Percentiles rank a stretch among this genome's conserved stretches.
These are phyloP conservation scores for Powellomyces hirtus DNA, from an alignment of 192 early-diverging fungal species.

Conservation along the genomic window DNA sequence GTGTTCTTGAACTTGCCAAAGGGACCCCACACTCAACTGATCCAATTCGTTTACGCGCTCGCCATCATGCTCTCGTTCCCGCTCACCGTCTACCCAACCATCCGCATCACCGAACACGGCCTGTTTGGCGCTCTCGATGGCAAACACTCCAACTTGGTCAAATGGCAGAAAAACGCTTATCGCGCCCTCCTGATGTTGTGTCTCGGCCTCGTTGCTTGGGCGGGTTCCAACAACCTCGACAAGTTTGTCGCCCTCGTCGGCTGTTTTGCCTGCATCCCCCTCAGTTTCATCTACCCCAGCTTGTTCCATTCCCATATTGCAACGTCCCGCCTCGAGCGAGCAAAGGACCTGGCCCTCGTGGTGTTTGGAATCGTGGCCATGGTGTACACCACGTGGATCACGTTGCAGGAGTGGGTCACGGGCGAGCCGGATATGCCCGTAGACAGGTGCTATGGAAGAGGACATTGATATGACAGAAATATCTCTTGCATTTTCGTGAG, in stretches of 20 bases:
- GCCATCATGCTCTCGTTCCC: conserved; percentile 94
- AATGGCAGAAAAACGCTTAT: conserved; percentile 85
- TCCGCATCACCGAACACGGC: conserved; percentile 87
- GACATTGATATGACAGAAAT: too few species aligned
- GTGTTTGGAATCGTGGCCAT: conserved; percentile 69
- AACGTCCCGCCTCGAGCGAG: conserved; percentile 22
- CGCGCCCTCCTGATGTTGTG: conserved; percentile 62
- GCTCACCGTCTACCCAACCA: conserved; percentile 87
- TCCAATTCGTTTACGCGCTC: conserved; percentile 85
- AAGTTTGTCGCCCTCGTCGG: conserved; percentile 84
- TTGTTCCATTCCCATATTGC: conserved; percentile 72
- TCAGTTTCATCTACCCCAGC: conserved; percentile 82
- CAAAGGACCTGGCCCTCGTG: conserved; percentile 60
- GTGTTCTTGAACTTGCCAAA: conserved; percentile 85
- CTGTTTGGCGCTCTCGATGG: conserved; percentile 74
- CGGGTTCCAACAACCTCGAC: conserved; percentile 74
- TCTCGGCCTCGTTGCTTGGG: conserved; percentile 72
- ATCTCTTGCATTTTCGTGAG: too few species aligned
- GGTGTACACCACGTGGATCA: conserved; percentile 79
- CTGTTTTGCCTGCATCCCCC: conserved; percentile 69
- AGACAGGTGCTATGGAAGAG: conserved; percentile 36
- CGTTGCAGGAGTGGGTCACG: conserved; percentile 61
- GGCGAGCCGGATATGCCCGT: conserved; percentile 47
- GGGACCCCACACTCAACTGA: conserved; percentile 58
- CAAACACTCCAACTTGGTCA: conserved; percentile 72